A percentile compares a stretch with the other conserved stretches of the same genome.
phyloP scores from a whole-genome alignment of 1,284 basidiomycete genomes.

The Cutaneotrichosporon cavernicola region DNA sequence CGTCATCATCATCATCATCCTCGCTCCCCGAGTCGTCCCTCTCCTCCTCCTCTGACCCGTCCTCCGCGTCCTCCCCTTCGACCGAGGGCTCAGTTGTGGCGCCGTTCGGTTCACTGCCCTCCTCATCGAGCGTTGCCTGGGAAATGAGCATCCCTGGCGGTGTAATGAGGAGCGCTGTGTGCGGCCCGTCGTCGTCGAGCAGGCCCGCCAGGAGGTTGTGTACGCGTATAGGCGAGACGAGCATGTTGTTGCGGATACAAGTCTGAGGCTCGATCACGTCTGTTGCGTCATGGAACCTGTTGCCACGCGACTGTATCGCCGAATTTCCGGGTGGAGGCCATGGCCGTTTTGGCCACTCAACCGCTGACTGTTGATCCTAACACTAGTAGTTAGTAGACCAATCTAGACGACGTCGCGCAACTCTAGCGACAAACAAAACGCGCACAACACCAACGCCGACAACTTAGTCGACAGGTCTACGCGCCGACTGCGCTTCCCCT shows the following conservation, averaged over 20 bases:
- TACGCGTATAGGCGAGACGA: constrained; percentile 24
- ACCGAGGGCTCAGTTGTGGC: neutral
- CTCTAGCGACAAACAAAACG: neutral
- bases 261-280: neutral
- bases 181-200: constrained; percentile 26
- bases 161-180: constrained; percentile 37
- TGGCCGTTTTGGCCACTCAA: constrained; percentile 2
- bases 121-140: constrained; percentile 24
- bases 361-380: neutral
- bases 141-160: constrained; percentile 35
- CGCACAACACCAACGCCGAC: neutral
- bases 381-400: neutral
- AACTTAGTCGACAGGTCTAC: neutral
- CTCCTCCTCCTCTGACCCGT: constrained; percentile 8
- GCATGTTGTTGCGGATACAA: constrained; percentile 16
- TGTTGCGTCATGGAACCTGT: neutral
- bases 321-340: constrained; percentile 12
- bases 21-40: constrained; percentile 11
- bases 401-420: neutral
- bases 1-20: constrained; percentile 18
- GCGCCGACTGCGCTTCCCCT: neutral
- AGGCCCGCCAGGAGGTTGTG: constrained; percentile 19
- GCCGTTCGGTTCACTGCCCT: constrained; percentile 11
- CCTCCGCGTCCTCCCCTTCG: constrained; percentile 7
- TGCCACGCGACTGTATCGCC: constrained; percentile 14